Percentiles rank a stretch among this genome's conserved stretches.
These are phyloP conservation scores for Xylariomycetidae sp. DNA, from an alignment of 2,329 filamentous ascomycete genomes.

Conservation along the genomic window DNA sequence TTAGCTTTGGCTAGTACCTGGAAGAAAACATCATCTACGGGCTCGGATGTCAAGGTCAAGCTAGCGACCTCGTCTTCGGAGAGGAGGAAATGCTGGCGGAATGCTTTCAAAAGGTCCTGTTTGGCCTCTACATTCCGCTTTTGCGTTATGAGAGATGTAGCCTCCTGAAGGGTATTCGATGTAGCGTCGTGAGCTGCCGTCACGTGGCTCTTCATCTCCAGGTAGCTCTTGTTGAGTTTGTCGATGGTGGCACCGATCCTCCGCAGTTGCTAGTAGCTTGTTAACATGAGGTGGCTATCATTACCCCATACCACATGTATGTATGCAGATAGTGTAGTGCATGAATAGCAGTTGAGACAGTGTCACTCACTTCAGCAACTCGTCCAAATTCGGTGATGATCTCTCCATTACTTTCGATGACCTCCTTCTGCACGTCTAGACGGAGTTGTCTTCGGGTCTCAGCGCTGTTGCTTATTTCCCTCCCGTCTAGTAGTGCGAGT, in stretches of 20 bases:
- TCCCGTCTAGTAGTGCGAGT: conserved; percentile 69
- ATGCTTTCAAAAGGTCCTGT: conserved; percentile 70
- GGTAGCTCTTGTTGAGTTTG: conserved; percentile 73
- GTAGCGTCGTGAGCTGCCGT: conserved; percentile 71
- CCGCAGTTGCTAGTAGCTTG: conserved; percentile 71
- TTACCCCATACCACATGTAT: too few species aligned
- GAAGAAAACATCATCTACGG: conserved; percentile 85
- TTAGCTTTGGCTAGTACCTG: conserved; percentile 72
- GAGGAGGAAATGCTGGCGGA: conserved; percentile 78
- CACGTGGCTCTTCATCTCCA: conserved; percentile 75
- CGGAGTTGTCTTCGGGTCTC: conserved; percentile 76
- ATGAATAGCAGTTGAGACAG: conserved; percentile 48
- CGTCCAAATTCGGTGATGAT: conserved; percentile 84
- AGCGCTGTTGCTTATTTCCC: conserved; percentile 66
- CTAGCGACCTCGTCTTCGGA: conserved; percentile 73
- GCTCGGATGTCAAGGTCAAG: conserved; percentile 73
- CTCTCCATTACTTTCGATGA: conserved; percentile 86
- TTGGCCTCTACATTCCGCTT: conserved; percentile 73
- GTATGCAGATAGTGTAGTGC: too few species aligned
- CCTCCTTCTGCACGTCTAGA: conserved; percentile 82
- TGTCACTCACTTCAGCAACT: conserved; percentile 59
- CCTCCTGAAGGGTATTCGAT: conserved; percentile 70
- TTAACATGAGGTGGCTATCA: too few species aligned
- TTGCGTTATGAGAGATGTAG: conserved; percentile 66
- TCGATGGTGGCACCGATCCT: conserved; percentile 76